Conservation (phyloP, 306 rosid species). For the Crotalaria pallida region DNA sequence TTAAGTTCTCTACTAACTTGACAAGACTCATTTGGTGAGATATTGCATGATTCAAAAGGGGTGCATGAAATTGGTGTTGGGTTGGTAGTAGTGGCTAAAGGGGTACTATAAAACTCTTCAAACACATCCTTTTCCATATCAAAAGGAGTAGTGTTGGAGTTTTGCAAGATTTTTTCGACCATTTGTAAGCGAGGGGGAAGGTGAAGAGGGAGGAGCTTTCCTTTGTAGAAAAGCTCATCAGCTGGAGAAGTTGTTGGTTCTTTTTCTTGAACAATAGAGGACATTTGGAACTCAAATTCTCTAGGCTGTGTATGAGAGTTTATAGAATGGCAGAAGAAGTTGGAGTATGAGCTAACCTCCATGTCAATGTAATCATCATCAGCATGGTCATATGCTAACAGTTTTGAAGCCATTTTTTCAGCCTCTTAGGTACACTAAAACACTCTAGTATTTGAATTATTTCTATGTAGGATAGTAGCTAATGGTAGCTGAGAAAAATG, state of each 20-base stretch:
- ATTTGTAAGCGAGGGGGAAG: constrained; percentile 86
- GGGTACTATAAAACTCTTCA: constrained; percentile 74
- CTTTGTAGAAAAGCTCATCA: constrained; percentile 99
- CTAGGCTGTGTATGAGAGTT: constrained; percentile 45
- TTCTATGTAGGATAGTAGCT: constrained; percentile 15
- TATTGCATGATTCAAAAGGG: constrained; percentile 87
- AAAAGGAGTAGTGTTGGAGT: constrained; percentile 39
- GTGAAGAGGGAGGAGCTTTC: constrained; percentile 97
- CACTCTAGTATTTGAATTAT: constrained; percentile 11
- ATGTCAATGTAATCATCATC: constrained; percentile 96
- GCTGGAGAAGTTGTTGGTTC: constrained; percentile 84
- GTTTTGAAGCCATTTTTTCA: constrained; percentile 59
- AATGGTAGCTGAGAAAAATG: constrained; percentile 30
- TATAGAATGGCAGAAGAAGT: constrained; percentile 41
- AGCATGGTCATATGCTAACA: constrained; percentile 38
- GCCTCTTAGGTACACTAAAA: neutral
- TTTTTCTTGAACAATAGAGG: constrained; percentile 49
- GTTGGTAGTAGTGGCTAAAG: constrained; percentile 55
- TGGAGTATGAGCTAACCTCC: constrained; percentile 68
- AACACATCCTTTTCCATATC: constrained; percentile 35
- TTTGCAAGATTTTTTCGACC: constrained; percentile 77
- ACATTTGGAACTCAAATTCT: constrained; percentile 99
- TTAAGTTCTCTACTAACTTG: constrained; percentile 71
- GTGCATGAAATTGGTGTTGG: constrained; percentile 71
- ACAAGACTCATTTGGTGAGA: constrained; percentile 70